These are phyloP conservation scores for Penicillium sp. DNA, from an alignment of 2,329 filamentous ascomycete species.

Conservation along the genomic window DNA sequence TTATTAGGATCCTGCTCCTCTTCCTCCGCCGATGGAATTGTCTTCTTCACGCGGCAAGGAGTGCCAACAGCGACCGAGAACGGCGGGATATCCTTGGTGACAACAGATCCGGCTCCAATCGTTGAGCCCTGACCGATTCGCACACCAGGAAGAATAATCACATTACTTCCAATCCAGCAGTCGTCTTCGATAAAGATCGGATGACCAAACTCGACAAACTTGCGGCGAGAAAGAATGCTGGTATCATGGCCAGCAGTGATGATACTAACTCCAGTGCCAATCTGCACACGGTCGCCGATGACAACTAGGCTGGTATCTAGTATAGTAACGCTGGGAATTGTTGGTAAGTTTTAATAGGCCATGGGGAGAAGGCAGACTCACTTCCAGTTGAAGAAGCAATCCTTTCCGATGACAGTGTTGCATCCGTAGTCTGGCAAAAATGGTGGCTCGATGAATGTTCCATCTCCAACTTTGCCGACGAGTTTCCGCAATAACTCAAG, in stretches of 20 bases:
- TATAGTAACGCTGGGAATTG: constrained; percentile 52
- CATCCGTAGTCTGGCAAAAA: constrained; percentile 37
- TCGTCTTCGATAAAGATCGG: constrained; percentile 51
- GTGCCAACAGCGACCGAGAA: constrained; percentile 34
- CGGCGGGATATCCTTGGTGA: constrained; percentile 40
- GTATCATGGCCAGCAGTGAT: constrained; percentile 56
- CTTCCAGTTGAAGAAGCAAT: constrained; percentile 38
- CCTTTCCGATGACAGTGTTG: constrained; percentile 32
- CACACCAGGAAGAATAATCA: constrained; percentile 45
- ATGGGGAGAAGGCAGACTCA: constrained; percentile 7
- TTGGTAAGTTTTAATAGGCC: neutral
- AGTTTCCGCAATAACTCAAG: constrained; percentile 29
- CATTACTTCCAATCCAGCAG: constrained; percentile 53
- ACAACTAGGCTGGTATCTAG: constrained; percentile 55
- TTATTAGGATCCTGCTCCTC: constrained; percentile 29
- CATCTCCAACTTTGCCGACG: constrained; percentile 31
- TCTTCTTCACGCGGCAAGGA: constrained; percentile 21
- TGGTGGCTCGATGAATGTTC: constrained; percentile 35
- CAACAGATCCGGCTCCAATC: constrained; percentile 42
- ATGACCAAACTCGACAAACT: constrained; percentile 52
- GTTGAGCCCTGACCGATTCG: constrained; percentile 45
- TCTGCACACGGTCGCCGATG: constrained; percentile 55
- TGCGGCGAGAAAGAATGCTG: constrained; percentile 49
- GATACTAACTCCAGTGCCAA: constrained; percentile 55
- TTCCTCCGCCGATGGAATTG: constrained; percentile 22